A percentile compares a stretch with the other conserved stretches of the same genome.
Conservation (phyloP, 2,329 filamentous ascomycete genomes). For the Fusarium brevicatenulatum region DNA sequence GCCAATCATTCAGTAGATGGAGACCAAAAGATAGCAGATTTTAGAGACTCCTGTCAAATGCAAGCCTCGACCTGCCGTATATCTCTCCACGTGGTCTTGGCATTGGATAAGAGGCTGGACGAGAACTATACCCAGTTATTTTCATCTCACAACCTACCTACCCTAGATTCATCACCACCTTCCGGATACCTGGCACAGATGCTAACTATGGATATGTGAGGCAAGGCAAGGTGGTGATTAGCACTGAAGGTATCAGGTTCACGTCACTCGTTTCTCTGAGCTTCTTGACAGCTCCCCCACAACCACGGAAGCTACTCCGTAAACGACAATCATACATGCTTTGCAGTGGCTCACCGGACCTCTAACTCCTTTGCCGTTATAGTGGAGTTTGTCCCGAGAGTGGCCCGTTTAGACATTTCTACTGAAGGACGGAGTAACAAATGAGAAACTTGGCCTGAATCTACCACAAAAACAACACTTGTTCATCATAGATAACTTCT, state of each 20-base stretch:
- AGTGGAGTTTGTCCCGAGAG: not conserved
- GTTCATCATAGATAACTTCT: not conserved
- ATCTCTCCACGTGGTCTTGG: conserved; percentile 39
- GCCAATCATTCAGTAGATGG: conserved; percentile 3
- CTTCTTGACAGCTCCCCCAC: not conserved
- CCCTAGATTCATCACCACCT: not conserved
- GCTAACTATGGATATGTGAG: not conserved
- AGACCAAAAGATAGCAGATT: not conserved
- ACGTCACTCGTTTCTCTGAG: not conserved
- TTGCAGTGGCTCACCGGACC: conserved; percentile 5
- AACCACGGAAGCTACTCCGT: not conserved
- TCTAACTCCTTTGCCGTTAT: conserved; percentile 3
- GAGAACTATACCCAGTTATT: not conserved
- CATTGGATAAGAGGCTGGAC: conserved; percentile 32
- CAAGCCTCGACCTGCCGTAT: conserved; percentile 6
- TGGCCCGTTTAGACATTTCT: not conserved
- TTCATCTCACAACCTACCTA: not conserved
- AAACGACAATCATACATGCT: not conserved
- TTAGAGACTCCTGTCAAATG: conserved; percentile 3
- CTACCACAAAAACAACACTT: not conserved
- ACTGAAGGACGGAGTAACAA: not conserved
- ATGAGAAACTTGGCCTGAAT: not conserved
- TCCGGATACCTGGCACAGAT: not conserved
- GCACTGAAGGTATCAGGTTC: not conserved
- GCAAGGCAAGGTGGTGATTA: no score